phyloP scores from a whole-genome alignment of 164 flowering plant species.

The Malania oleifera region DNA sequence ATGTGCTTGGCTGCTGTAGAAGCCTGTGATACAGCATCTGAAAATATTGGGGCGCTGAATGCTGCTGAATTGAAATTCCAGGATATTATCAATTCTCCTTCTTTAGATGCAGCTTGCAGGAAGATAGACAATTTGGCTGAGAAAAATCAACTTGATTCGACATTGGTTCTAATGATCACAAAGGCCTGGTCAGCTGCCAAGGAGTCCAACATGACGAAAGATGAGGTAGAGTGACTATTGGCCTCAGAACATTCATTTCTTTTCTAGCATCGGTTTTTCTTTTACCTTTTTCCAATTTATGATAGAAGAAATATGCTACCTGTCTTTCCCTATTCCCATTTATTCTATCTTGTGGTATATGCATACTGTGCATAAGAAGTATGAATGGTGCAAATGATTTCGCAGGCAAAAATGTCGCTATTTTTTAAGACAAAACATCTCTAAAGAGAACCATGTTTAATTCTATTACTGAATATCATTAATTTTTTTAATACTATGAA shows the following conservation, averaged over 20 bases:
- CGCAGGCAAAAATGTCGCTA: no score
- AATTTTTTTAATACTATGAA: no score
- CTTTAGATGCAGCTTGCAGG: constrained; percentile 68
- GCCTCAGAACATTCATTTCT: background rate
- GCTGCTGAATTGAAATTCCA: constrained; percentile 85
- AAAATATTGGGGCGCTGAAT: constrained; percentile 61
- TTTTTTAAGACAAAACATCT: no score
- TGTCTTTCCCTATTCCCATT: no score
- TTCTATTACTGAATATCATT: no score
- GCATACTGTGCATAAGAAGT: no score
- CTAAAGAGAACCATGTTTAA: no score
- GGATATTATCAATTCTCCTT: constrained; percentile 80
- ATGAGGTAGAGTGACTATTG: constrained; percentile 52
- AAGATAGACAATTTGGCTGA: constrained; percentile 81
- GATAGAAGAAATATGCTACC: no score
- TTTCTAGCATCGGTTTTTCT: no score
- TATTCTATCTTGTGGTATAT: no score
- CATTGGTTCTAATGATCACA: constrained; percentile 67
- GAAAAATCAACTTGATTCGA: constrained; percentile 79
- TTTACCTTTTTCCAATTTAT: no score
- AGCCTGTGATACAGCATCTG: constrained; percentile 71
- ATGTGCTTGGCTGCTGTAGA: constrained; percentile 71
- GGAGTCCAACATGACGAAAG: constrained; percentile 71
- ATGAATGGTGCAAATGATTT: no score
- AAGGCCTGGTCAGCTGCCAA: constrained; percentile 95